Base-by-base conservation (phyloP, 2,329 filamentous ascomycete genomes). In the Aspergillus clavatus region DNA sequence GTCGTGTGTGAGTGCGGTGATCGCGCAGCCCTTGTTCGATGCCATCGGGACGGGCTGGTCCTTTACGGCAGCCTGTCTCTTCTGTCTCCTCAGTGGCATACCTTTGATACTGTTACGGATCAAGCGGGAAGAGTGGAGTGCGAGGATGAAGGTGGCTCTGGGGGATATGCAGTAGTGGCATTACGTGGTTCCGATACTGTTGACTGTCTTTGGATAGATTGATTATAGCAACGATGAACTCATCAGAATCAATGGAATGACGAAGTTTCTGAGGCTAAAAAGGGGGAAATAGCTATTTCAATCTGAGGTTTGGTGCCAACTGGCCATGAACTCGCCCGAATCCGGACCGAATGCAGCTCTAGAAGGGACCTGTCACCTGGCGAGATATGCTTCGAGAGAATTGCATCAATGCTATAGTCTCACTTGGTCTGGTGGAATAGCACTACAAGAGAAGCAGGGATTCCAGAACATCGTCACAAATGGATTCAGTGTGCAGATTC, bases 41-140 rank as follows among this genome's bases (percentile, higher is more conserved):
- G 65, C 61, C 1, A 69, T 72, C 43, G 69, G 69, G 3, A 63
- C 68, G 45, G 69, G 69, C 1, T 69, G 65, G 67, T 47, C 70
- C 14, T 72, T 71, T 46, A 69, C 67, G 1, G 61, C 31, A 23
- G 42, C 18, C 18, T 43, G 33, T 37, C 22, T 43, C 22, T 24
- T 43, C 35, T 43, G 42, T 21, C 31, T 43, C 1, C 35, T 43
- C 21, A 38, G 42, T 37, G 42, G 29, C 8, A 60, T 26, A 12
- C 24, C 24, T 40, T 24, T 44, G 14, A 35, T 47, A 7, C 36
- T 44, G n/a, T 16, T 47, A 19, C 24, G 35, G 23, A 47, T 42
- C 19, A 43, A 43, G 12, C 33, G 42, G 31, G 42, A 43, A 1
- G 22, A 29, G n/a, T 43, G 42, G 42, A 37, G 23, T 37, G 31